Base-by-base conservation (phyloP, 345 rosid genomes). In the Cardiospermum halicacabum region DNA sequence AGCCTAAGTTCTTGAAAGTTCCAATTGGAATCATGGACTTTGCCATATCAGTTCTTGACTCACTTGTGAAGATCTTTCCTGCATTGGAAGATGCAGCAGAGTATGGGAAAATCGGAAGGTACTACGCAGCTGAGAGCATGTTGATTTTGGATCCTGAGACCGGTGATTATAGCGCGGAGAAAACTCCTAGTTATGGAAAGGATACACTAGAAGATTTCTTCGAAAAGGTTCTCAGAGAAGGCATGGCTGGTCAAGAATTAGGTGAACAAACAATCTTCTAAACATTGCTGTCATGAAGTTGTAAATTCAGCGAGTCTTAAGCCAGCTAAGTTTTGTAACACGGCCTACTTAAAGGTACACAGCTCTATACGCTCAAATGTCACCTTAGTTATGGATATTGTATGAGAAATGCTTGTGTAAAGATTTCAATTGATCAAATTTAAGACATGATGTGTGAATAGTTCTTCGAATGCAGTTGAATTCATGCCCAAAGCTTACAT, bases 101-200 rank as follows among this genome's bases (percentile, higher is more conserved):
- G 85, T 93, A 78, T 70, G 98, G 98, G 60, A 93, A 89, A 74
- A 93, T 93, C 1, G 97, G 96, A 47, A 85, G 96, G 81, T 93
- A 90, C 43, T 93, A 93, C 56, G 97, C 98, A 2, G 97, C 89
- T 1, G 98, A 93, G 79, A 93, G 98, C 73, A 90, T 90, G 96
- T 64, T 93, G 82, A 8, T 90, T 66, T 75, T 85, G 76, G 97
- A 93, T 78, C 86, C 89, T 0, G 92, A 83, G 70, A 90, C 92
- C 0, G 94, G 98, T 21, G 88, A 88, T 34, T 93, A 90, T 58
- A 85, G 84, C 56, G 88, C 87, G 6, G 97, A 90, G 71, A 77
- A 78, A 78, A 93, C 98, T 4, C 98, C 98, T 2, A 86, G 96
- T 56, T 93, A 93, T 37, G 98, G 98, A 28, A 81, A 74, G 58